Percentiles rank a stretch among this genome's conserved stretches.
Evolutionary conservation across 228 moss, liverwort and hornwort species (phyloP).

Genomic region (Sphagnum fallax): DNA sequence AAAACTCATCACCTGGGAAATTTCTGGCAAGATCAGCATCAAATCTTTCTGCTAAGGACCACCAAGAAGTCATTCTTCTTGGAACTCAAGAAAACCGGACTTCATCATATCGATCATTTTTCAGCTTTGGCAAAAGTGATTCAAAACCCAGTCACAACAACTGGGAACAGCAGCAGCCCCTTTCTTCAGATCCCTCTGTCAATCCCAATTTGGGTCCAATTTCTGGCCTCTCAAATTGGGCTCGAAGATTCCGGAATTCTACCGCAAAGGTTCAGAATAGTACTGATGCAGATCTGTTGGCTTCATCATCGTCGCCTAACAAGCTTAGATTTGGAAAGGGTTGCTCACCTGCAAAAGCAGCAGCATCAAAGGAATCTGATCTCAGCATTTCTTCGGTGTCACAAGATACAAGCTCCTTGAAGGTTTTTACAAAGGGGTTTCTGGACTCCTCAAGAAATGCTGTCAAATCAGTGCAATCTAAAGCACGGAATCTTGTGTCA

Average conservation of each 20-base stretch:
- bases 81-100: too few species aligned
- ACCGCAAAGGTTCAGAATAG: neutral
- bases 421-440: constrained; percentile 71
- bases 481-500: constrained; percentile 95
- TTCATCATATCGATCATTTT: too few species aligned
- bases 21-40: constrained; percentile 19
- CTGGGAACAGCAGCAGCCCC: constrained; percentile 3
- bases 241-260: constrained; percentile 42
- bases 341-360: constrained; percentile 39
- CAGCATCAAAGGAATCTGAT: constrained; percentile 44
- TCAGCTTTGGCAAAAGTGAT: too few species aligned
- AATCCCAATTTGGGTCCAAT: constrained; percentile 2
- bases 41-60: constrained; percentile 12
- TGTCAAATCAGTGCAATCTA: constrained; percentile 84
- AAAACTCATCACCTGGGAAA: constrained; percentile 8
- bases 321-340: constrained; percentile 66
- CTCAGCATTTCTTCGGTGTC: constrained; percentile 39
- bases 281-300: constrained; percentile 53
- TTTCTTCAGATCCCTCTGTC: too few species aligned
- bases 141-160: too few species aligned
- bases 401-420: constrained; percentile 69
- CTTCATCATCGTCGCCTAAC: constrained; percentile 12
- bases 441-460: constrained; percentile 85
- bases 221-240: constrained; percentile 59
- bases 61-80: neutral